Base-by-base conservation (phyloP, 306 rosid genomes). In the Alnus glutinosa region DNA sequence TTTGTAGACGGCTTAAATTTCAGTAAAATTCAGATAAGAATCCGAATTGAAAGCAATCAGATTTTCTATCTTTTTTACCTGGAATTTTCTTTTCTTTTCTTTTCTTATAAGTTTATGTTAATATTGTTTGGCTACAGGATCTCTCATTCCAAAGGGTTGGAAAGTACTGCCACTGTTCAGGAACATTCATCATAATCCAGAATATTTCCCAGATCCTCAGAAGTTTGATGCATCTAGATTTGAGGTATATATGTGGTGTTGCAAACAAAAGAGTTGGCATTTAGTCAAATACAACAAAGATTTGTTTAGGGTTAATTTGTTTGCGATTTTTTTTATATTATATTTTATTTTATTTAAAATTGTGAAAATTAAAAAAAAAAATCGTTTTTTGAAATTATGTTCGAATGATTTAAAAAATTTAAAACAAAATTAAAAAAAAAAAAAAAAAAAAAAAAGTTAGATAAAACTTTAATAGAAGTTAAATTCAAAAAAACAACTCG, bases 121-220 rank as follows among this genome's bases (percentile, higher is more conserved):
- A 36, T 73, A 74, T 76, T 83, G 8, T 70, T 49, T 68, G 0
- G 62, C 61, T 86, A 55, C 76, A 94, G 97, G 98, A 55, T 94
- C 86, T 85, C 86, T 92, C 48, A 94, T 94, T 66, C 98, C 98
- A 54, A 94, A 94, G 86, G 98, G 98, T 51, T 94, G 98, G 98
- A 94, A 94, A 80, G 98, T 91, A n/a, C 86, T 94, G 98, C 98
- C 98, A 78, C 84, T 94, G 59, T 94, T 94, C 77, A 83, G 98
- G 87, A 92, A 86, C 81, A 92, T 94, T 88, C 98, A 94, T 84
- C 97, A 94, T 67, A 91, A 85, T 83, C 91, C 93, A 73, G 90
- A 94, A 72, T 84, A 89, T 68, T 91, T 87, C 88, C 67, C 91
- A 57, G 77, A 82, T 72, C 98, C 98, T 74, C 91, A 89, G 4